These are phyloP conservation scores for Plantago major DNA, from an alignment of 257 asterid genomes.

Conservation along the genomic window DNA sequence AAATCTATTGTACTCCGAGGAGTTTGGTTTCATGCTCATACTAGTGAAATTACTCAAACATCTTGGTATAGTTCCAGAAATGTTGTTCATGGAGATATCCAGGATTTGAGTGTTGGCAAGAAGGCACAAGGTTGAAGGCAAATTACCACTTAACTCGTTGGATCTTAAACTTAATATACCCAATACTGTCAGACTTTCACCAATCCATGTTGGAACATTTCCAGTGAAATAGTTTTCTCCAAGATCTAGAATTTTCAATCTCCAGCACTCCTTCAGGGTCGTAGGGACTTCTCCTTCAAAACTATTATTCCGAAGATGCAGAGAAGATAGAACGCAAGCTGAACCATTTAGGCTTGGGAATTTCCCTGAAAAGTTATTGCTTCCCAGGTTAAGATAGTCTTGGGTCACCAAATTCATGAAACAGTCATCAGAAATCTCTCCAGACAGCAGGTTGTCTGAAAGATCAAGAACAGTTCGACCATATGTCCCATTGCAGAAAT, in stretches of 20 bases:
- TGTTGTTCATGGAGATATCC: constrained; percentile 21
- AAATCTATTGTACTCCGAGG: neutral
- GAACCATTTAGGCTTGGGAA: constrained; percentile 5
- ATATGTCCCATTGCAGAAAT: neutral
- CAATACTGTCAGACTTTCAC: neutral
- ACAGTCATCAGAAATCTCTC: constrained; percentile 22
- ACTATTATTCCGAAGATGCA: constrained; percentile 22
- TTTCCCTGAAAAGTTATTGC: constrained; percentile 23
- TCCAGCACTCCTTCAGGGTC: neutral
- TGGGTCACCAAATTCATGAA: neutral
- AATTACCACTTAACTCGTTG: constrained; percentile 16
- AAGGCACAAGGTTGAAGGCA: constrained; percentile 20
- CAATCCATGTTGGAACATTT: constrained; percentile 23
- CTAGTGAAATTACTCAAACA: constrained; percentile 18
- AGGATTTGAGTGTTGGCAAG: constrained; percentile 16
- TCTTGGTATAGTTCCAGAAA: constrained; percentile 21
- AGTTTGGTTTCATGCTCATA: neutral
- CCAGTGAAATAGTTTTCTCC: constrained; percentile 22
- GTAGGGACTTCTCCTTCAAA: constrained; percentile 24
- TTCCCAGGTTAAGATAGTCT: constrained; percentile 15
- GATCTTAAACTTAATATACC: constrained; percentile 13
- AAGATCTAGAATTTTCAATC: constrained; percentile 15
- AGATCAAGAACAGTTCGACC: constrained; percentile 17
- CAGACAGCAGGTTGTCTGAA: constrained; percentile 23
- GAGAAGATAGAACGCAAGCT: neutral